phyloP scores from a whole-genome alignment of 2,329 filamentous ascomycete genomes.

The Phoma sp. region DNA sequence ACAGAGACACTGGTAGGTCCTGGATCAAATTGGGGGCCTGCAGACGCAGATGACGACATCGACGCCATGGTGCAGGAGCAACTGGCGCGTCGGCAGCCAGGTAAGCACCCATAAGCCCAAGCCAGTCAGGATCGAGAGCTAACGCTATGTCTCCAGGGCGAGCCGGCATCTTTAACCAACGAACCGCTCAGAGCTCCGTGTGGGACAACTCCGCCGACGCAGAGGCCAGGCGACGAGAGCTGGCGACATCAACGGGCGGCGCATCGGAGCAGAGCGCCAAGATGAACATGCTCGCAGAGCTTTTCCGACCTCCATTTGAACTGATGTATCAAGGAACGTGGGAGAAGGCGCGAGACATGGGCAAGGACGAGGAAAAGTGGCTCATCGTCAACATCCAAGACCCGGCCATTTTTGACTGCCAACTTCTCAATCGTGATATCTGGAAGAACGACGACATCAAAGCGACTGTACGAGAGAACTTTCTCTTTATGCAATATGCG shows the following conservation, averaged over 20 bases:
- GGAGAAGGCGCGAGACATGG: constrained; percentile 82
- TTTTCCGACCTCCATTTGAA: constrained; percentile 92
- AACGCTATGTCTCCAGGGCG: constrained; percentile 44
- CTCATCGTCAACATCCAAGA: constrained; percentile 95
- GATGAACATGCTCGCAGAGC: constrained; percentile 80
- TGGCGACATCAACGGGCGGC: constrained; percentile 68
- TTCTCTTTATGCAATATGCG: constrained; percentile 93
- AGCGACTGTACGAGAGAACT: constrained; percentile 86
- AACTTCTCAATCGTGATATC: constrained; percentile 89
- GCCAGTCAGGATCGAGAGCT: constrained; percentile 13
- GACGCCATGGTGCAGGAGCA: constrained; percentile 70
- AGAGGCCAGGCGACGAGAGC: constrained; percentile 56
- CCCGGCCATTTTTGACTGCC: constrained; percentile 90
- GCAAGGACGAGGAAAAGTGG: constrained; percentile 91
- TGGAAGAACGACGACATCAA: constrained; percentile 87
- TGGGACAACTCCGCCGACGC: constrained; percentile 62
- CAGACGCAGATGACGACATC: constrained; percentile 59
- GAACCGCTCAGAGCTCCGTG: constrained; percentile 59
- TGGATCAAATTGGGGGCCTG: constrained; percentile 59
- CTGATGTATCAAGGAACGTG: constrained; percentile 81
- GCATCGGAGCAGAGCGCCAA: constrained; percentile 71
- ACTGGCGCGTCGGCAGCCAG: constrained; percentile 57
- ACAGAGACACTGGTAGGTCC: constrained; percentile 91
- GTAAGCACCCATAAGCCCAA: constrained; percentile 31
- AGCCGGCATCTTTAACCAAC: constrained; percentile 75